A percentile compares a stretch with the other conserved stretches of the same genome.
These are phyloP conservation scores for Mychonastes homosphaera DNA, from an alignment of 139 green algal genomes.

Conservation along the genomic window DNA sequence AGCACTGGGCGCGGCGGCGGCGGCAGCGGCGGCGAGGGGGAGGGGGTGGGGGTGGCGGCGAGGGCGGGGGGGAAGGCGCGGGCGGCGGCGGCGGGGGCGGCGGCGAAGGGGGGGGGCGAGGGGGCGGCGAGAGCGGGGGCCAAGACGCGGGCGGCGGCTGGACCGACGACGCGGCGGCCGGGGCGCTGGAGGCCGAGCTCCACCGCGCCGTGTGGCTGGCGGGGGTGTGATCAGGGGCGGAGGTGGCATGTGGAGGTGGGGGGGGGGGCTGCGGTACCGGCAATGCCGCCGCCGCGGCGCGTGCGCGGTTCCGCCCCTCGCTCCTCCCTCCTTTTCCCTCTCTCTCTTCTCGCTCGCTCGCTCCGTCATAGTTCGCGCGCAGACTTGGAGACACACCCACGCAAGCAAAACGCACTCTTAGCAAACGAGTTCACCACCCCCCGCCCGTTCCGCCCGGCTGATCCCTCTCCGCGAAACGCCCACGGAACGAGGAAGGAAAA, in stretches of 20 bases:
- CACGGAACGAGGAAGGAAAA: too few relatives aligned
- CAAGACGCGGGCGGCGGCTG: constrained; percentile 36
- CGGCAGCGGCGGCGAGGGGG: constrained; percentile 15
- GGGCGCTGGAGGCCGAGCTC: constrained; percentile 30
- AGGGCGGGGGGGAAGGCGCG: constrained; percentile 26
- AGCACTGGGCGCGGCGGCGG: not conserved
- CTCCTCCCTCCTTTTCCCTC: not conserved
- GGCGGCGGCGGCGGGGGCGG: constrained; percentile 32
- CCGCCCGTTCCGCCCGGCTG: too few relatives aligned
- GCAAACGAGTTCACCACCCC: too few relatives aligned
- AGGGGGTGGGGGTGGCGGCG: constrained; percentile 38
- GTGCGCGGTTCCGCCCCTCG: not conserved
- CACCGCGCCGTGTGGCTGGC: constrained; percentile 49
- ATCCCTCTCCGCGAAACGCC: too few relatives aligned
- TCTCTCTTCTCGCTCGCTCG: not conserved
- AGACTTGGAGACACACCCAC: not conserved
- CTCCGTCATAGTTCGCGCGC: not conserved
- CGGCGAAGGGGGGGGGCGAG: constrained; percentile 30
- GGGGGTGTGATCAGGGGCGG: constrained; percentile 32
- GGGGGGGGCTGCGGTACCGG: not conserved
- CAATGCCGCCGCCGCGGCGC: not conserved
- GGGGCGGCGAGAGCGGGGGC: constrained; percentile 33
- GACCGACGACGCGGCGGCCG: constrained; percentile 16
- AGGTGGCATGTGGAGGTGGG: too few relatives aligned
- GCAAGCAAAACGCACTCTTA: not conserved